These are phyloP conservation scores for Aureobasidium sp. DNA, from an alignment of 2,329 filamentous ascomycete species.

Conservation along the genomic window DNA sequence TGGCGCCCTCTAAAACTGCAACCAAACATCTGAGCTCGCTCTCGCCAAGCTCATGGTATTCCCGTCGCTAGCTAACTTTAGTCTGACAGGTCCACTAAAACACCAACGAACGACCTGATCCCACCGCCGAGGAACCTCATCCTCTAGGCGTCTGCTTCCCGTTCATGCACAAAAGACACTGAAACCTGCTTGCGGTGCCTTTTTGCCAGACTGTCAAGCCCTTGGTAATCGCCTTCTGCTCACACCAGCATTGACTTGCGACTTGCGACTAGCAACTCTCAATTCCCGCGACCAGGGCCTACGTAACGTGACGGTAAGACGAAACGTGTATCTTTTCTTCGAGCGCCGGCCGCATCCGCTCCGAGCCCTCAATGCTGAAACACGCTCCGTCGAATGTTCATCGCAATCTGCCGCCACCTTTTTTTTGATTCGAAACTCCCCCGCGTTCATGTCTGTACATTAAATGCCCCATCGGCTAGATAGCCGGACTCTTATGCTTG, in stretches of 20 bases:
- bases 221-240: background rate
- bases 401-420: constrained; percentile 1
- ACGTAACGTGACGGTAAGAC: background rate
- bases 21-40: background rate
- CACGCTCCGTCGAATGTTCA: background rate
- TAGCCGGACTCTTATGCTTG: constrained; percentile 1
- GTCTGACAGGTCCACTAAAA: constrained; percentile 7
- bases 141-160: background rate
- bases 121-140: background rate
- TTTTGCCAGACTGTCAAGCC: background rate
- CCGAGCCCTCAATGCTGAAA: constrained; percentile 5
- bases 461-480: background rate
- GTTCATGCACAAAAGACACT: background rate
- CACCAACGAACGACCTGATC: background rate
- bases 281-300: background rate
- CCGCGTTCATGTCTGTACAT: background rate
- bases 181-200: background rate
- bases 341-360: constrained; percentile 1
- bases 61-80: constrained; percentile 2
- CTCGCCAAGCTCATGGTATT: background rate
- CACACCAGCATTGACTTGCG: background rate
- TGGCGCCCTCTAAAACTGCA: background rate
- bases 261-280: background rate
- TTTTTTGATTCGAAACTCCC: constrained; percentile 6
- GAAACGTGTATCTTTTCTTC: background rate